phyloP scores from a whole-genome alignment of 176 grass and related monocot species.

The Panicum miliaceum region DNA sequence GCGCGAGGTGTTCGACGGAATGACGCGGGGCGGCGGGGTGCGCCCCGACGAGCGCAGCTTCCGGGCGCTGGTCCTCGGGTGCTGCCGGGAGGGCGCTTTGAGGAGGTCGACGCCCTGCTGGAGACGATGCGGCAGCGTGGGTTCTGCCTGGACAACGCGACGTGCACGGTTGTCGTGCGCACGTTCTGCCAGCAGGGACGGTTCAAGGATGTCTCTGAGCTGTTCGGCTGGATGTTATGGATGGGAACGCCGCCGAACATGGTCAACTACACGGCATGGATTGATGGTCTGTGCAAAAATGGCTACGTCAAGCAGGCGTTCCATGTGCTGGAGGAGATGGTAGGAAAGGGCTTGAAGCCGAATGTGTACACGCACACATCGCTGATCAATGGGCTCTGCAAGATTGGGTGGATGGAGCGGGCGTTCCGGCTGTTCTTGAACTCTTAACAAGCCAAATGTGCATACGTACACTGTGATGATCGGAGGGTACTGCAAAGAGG shows the following conservation, averaged over 20 bases:
- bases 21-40: conserved; percentile 45
- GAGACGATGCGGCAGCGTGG: conserved; percentile 48
- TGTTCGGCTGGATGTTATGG: conserved; percentile 64
- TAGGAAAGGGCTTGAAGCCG: conserved; percentile 65
- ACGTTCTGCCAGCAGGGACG: conserved; percentile 58
- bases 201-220: conserved; percentile 53
- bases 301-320: conserved; percentile 80
- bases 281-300: conserved; percentile 71
- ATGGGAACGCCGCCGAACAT: conserved; percentile 62
- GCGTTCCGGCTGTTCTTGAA: conserved; percentile 91
- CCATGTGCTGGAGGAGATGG: conserved; percentile 91
- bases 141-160: conserved; percentile 66
- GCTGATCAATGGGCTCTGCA: conserved; percentile 80
- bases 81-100: conserved; percentile 51
- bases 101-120: conserved; percentile 55
- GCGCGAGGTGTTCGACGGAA: conserved; percentile 74
- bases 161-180: conserved; percentile 59
- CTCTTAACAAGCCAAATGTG: conserved; percentile 82
- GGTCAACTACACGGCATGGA: conserved; percentile 79
- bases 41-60: conserved; percentile 61
- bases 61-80: conserved; percentile 62
- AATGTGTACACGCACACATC: conserved; percentile 84
- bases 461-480: conserved; percentile 92
- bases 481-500: conserved; percentile 80
- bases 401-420: conserved; percentile 89